Evolutionary conservation across 371 early-diverging fungal genomes (phyloP).

Genomic region (Rhizomucor pusillus): DNA sequence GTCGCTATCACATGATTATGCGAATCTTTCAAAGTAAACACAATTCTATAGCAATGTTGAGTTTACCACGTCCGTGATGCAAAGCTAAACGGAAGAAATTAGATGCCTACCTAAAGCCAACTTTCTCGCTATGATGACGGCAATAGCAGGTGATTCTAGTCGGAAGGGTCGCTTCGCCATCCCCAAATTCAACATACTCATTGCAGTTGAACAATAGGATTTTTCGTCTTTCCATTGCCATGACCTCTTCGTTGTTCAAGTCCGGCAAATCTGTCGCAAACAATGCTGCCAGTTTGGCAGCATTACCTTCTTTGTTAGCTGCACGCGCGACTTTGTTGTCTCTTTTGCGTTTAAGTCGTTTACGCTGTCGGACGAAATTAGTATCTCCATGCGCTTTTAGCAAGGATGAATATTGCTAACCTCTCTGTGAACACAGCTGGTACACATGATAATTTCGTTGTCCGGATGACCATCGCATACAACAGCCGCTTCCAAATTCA

Average conservation of each 20-base stretch:
- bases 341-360: constrained; percentile 51
- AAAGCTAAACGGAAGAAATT: neutral
- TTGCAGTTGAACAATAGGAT: constrained; percentile 70
- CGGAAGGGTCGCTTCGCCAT: constrained; percentile 75
- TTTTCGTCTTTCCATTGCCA: constrained; percentile 51
- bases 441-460: constrained; percentile 68
- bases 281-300: constrained; percentile 45
- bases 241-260: constrained; percentile 38
- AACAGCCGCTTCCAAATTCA: constrained; percentile 64
- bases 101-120: constrained; percentile 68
- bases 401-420: constrained; percentile 11
- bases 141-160: constrained; percentile 84
- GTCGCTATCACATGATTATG: constrained; percentile 62
- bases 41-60: constrained; percentile 35
- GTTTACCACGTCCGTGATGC: neutral
- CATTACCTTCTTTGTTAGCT: constrained; percentile 48
- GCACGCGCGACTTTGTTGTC: constrained; percentile 53
- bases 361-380: constrained; percentile 32
- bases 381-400: neutral
- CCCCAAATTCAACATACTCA: constrained; percentile 69
- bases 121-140: constrained; percentile 85
- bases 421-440: constrained; percentile 76
- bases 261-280: constrained; percentile 44
- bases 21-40: constrained; percentile 63
- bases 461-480: constrained; percentile 73